Base-by-base conservation (phyloP, 441 rosid species). In the Eutrema salsugineum region DNA sequence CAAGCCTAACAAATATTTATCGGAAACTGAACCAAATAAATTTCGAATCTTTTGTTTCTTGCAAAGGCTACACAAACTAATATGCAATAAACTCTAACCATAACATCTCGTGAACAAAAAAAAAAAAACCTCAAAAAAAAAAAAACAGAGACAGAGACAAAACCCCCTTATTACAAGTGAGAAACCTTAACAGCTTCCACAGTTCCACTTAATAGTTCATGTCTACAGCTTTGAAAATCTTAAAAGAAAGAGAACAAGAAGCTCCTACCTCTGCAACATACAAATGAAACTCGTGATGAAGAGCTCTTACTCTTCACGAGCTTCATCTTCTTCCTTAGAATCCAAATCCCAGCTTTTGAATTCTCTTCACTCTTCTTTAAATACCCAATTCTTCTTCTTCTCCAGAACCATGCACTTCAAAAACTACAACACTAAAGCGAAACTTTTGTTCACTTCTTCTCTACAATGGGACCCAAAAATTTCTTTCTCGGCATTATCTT, bases 241-340 rank as follows among this genome's bases (percentile, higher is more conserved):
- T 60, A 53, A 68, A 61, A 19, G 50, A 53, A 64, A 35, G 64
- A 61, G 53, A 55, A 57, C 46, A 74, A 63, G 63, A 48, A 69
- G 72, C 81, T 69, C 77, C 79, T 61, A 35, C 12, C 71, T 59
- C 79, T 84, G 80, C 76, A 70, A 71, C 61, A 74, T 54, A 71
- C 89, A 82, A 86, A 81, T 71, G 85, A 87, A 85, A 81, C 97
- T 80, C 98, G 98, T 93, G 98, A 93, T 77, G 89, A 70, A 88
- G 93, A 89, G 97, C 97, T 87, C 91, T 88, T 78, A 70, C 47
- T 61, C 79, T 86, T 87, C 96, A 90, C 94, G 93, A 88, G 94
- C 87, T 88, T 85, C 95, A 77, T 87, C 87, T 73, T 73, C 81
- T 59, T 66, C 46, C 75, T 63, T 76, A 24, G 75, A 75, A 55